Evolutionary conservation across 345 rosid genomes (phyloP).

Genomic region (Salix suchowensis): DNA sequence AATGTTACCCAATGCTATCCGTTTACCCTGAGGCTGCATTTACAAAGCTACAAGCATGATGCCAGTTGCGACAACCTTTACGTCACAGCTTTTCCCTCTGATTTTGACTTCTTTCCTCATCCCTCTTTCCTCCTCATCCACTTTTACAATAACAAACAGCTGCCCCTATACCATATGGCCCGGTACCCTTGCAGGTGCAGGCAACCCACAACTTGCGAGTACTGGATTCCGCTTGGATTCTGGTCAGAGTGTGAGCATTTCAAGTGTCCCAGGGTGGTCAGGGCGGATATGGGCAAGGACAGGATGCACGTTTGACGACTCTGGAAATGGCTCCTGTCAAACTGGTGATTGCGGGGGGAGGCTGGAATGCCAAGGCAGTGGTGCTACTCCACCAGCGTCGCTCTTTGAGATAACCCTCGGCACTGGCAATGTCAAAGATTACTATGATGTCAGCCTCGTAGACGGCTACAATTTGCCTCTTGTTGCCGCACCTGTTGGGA

Average conservation of each 20-base stretch:
- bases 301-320: slow-evolving; percentile 61
- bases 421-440: slow-evolving; percentile 46
- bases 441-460: slow-evolving; percentile 73
- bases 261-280: slow-evolving; percentile 73
- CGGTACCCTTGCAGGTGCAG: slow-evolving; percentile 75
- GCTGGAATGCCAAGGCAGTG: slow-evolving; percentile 68
- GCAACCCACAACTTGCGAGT: slow-evolving; percentile 60
- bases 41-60: not conserved
- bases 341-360: slow-evolving; percentile 83
- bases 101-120: slow-evolving; percentile 32
- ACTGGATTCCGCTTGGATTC: slow-evolving; percentile 64
- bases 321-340: slow-evolving; percentile 59
- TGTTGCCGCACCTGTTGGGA: slow-evolving; percentile 60
- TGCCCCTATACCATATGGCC: slow-evolving; percentile 86
- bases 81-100: slow-evolving; percentile 14
- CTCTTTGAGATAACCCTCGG: slow-evolving; percentile 81
- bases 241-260: slow-evolving; percentile 50
- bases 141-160: slow-evolving; percentile 63
- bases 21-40: not conserved
- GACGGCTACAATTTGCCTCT: slow-evolving; percentile 87
- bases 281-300: slow-evolving; percentile 93
- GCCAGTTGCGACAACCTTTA: not conserved
- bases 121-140: slow-evolving; percentile 33
- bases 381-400: slow-evolving; percentile 78
- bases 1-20: not conserved